Evolutionary conservation across 306 rosid species (phyloP), one percentile per base, ranked within the genome.

Genomic region (Quercus bicolor): DNA sequence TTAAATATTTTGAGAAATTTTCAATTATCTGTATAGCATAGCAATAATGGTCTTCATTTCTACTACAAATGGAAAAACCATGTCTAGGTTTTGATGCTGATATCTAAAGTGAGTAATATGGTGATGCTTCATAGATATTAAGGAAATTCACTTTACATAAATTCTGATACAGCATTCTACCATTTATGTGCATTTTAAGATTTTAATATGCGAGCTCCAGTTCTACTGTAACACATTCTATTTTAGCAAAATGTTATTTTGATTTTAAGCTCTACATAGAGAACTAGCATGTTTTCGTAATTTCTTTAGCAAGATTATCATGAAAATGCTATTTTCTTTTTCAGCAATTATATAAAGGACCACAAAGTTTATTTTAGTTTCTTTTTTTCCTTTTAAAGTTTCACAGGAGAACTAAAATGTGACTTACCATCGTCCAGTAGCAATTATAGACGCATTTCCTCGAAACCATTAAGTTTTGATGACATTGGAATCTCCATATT

Each of bases 51-150:
- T 19, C 20, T 34, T 60, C 15, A 4, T 29, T 16, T 29, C 40
- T 6, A 64, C 12, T 29, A 6, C 70, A 64, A 64, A 31, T 64
- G 43, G 70, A 29, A 62, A 62, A 29, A 28, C 40, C 70, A 28
- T 29, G 31, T 6, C 43, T 14, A 64, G 43, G 11, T 64, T 64
- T 15, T 29, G 45, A 64, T 16, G 21, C 70, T 64, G 70, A 10
- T 15, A 68, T 68, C 72, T 19, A 45, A 68, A 5, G 18, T 2
- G 53, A 76, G 69, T 23, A 52, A 23, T 73, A 74, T 16, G 75
- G 7, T 33, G 52, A 53, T 73, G 62, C 71, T 84, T 81, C 57
- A 5, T 78, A 68, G 21, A 77, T n/a, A 74, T 74, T 57, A 37
- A 43, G 78, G 55, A 59, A 78, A 77, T 62, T 28, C 71, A 68